Evolutionary conservation across 192 early-diverging fungal genomes (phyloP), one percentile per base, ranked within the genome.

Genomic region (Cladochytrium replicatum): DNA sequence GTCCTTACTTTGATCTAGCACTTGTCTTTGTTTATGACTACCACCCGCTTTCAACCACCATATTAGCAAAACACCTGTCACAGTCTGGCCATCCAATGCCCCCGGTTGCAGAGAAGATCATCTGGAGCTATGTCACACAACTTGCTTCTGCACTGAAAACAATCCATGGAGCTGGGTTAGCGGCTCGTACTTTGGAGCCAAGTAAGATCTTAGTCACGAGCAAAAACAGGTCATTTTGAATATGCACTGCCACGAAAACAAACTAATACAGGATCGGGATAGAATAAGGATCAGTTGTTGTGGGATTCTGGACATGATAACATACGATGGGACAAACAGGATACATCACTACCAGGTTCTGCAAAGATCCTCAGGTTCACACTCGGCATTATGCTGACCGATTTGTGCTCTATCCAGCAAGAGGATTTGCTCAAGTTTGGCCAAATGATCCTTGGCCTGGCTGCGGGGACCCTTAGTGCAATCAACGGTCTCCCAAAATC

Each of bases 11-110:
- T n/a, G n/a, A n/a, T n/a, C n/a, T n/a, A 75, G 79, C 88, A n/a
- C 63, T 91, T 22, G 73, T 89, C 11, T 69, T 91, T 50, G 85
- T 88, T 2, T 87, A 82, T 53, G 87, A 89, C 53, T 88, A 80
- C 54, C 80, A 87, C 63, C 87, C 87, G n/a, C 75, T 77, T 32
- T 73, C 82, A 8, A 63, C 63, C 45, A 83, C 81, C 0, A 47
- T 83, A 5, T 73, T 61, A 38, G 61, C 69, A 3, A 65, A 70
- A 11, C 69, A 84, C 54, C 84, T 83, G 49, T 52, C 74, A 6
- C 57, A 69, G 0, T 37, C 34, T n/a, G 43, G 17, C 0, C 27
- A 40, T 8, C 11, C 48, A 23, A 68, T 83, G 13, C n/a, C n/a
- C n/a, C n/a, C n/a, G n/a, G n/a, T n/a, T n/a, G 66, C 71, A n/a